Conservation (phyloP, 2,329 filamentous ascomycete genomes). For the Periglandula ipomoeae region DNA sequence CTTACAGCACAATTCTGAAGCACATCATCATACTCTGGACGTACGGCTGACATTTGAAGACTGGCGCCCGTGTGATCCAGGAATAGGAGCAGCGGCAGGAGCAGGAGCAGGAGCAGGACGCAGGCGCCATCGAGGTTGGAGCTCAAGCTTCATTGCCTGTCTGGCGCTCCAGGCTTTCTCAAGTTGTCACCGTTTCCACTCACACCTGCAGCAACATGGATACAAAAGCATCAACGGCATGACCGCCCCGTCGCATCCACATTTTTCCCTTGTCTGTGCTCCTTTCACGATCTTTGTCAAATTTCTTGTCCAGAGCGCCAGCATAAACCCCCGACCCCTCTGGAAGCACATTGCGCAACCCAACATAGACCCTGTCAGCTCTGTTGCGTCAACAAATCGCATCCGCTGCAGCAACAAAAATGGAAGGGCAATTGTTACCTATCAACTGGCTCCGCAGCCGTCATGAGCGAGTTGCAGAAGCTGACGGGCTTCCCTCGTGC, state of each 20-base stretch:
- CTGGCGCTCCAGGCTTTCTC: background rate
- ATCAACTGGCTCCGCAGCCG: background rate
- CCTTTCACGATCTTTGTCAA: too few species aligned
- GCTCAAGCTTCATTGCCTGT: background rate
- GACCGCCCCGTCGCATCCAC: constrained; percentile 3
- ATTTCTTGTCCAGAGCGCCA: too few species aligned
- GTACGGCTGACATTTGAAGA: too few species aligned
- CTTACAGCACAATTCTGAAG: too few species aligned
- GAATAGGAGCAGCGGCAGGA: background rate
- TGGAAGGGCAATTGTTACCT: background rate
- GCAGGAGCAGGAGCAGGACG: too few species aligned
- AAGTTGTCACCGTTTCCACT: background rate
- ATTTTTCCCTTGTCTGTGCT: background rate
- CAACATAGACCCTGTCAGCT: background rate
- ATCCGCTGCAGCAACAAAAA: background rate
- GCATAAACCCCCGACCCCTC: background rate
- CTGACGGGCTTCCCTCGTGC: background rate
- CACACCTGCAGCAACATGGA: background rate
- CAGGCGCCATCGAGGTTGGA: background rate
- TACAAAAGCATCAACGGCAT: background rate
- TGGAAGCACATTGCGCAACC: background rate
- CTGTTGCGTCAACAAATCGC: background rate
- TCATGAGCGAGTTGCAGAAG: background rate
- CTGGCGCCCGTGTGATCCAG: background rate
- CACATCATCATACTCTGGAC: too few species aligned